Base-by-base conservation (phyloP, 306 rosid species). In the Betula pendula region DNA sequence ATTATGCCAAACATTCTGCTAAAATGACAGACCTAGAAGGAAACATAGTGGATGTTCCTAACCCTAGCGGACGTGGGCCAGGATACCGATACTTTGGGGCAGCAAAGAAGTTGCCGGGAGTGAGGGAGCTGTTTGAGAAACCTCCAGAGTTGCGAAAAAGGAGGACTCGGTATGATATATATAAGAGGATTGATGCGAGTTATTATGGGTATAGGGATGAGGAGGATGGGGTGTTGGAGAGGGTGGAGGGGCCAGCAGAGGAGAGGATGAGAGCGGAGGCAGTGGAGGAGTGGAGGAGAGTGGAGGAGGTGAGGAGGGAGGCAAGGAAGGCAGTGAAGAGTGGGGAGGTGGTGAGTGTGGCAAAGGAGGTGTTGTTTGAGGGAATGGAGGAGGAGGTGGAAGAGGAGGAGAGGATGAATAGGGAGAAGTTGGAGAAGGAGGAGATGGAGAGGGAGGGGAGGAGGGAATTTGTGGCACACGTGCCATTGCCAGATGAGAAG, bases 11-110 rank as follows among this genome's bases (percentile, higher is more conserved):
- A 6, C 86, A 90, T 66, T 81, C 96, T 0, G 90, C 98, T 3
- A 95, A 90, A 81, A 95, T 95, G 98, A 95, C 97, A 0, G 98
- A 95, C 72, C 87, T 95, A 4, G 98, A 92, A 1, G 98, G 98
- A 2, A 95, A 95, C 75, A 95, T 92, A 15, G 97, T 95, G 0
- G 98, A 95, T 44, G 98, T 95, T 13, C 97, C 97, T 0, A 95
- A 95, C 76, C 97, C 97, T 0, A 84, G 96, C 14, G 98, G 98
- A 52, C 96, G 98, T 0, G 98, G 98, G 35, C 93, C 97, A 0
- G 98, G 98, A 0, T 95, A 95, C 44, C 85, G 96, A 0, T 95
- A 95, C 22, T 95, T 92, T 3, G 98, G 98, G 13, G 97, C 98
- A 0, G 97, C 98, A 0, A 95, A 95, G 81, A 90, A 92, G 75